phyloP scores from a whole-genome alignment of 2,329 filamentous ascomycete species.

The Coleophoma cylindrospora region DNA sequence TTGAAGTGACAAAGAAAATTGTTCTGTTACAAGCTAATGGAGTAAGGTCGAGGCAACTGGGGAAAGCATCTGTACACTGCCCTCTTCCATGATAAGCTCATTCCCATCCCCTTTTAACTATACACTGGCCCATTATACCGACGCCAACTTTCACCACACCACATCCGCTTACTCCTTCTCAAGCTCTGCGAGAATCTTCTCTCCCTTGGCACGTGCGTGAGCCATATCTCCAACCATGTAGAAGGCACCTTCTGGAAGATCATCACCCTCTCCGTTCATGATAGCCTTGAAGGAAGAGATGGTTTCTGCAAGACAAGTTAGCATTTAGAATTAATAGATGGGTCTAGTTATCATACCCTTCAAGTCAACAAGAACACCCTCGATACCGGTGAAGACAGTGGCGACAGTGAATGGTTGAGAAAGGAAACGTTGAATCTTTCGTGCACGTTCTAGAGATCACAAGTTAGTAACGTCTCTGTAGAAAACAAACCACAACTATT shows the following conservation, averaged over 20 bases:
- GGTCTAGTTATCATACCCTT: constrained; percentile 50
- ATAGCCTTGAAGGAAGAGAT: constrained; percentile 94
- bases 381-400: constrained; percentile 72
- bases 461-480: too few relatives aligned
- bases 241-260: constrained; percentile 78
- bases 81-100: constrained; percentile 5
- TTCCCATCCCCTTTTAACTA: constrained; percentile 11
- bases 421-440: constrained; percentile 99
- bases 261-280: constrained; percentile 81
- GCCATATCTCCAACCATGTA: constrained; percentile 37
- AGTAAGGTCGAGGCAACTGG: constrained; percentile 15
- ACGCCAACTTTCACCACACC: constrained; percentile 2
- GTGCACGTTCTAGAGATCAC: constrained; percentile 67
- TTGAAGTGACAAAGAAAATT: not conserved
- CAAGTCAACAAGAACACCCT: constrained; percentile 94
- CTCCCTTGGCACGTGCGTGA: constrained; percentile 76
- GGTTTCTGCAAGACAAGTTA: constrained; percentile 48
- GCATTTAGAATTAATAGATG: too few relatives aligned
- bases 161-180: not conserved
- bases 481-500: too few relatives aligned
- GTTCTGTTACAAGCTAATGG: constrained; percentile 25
- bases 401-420: constrained; percentile 95
- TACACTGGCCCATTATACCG: constrained; percentile 7
- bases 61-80: constrained; percentile 18
- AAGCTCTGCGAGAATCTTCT: constrained; percentile 98